Conservation (phyloP, 306 rosid genomes). For the Neltuma alba region DNA sequence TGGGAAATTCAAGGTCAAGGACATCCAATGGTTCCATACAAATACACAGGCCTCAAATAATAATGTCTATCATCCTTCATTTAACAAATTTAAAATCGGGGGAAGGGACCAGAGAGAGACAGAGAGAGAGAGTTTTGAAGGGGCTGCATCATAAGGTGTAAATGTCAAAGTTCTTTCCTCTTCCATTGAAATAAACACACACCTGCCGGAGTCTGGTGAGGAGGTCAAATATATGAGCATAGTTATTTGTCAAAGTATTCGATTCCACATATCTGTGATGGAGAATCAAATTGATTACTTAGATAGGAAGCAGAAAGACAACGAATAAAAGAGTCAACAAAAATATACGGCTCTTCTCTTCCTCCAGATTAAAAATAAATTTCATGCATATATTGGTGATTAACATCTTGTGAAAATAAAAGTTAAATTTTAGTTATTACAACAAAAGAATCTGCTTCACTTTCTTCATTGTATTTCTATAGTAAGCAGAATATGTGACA, state of each 20-base stretch:
- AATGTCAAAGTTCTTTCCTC: not conserved
- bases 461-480: not conserved
- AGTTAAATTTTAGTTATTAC: not conserved
- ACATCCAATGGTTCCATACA: not conserved
- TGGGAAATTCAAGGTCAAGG: conserved; percentile 2
- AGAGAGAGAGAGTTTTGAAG: not conserved
- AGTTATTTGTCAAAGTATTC: conserved; percentile 73
- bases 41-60: not conserved
- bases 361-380: not conserved
- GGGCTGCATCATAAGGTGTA: not conserved
- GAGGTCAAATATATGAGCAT: conserved; percentile 94
- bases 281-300: conserved; percentile 32
- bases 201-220: conserved; percentile 95
- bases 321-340: not conserved
- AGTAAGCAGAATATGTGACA: conserved; percentile 32
- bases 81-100: not conserved
- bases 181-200: conserved; percentile 25
- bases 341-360: not conserved
- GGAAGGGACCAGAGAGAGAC: not conserved
- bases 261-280: conserved; percentile 68
- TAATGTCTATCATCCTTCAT: conserved; percentile 3
- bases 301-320: not conserved
- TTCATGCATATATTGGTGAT: conserved; percentile 8
- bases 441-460: conserved; percentile 7
- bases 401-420: not conserved